Conservation (phyloP, 2,329 filamentous ascomycete genomes). For the Fusarium annulatum region DNA sequence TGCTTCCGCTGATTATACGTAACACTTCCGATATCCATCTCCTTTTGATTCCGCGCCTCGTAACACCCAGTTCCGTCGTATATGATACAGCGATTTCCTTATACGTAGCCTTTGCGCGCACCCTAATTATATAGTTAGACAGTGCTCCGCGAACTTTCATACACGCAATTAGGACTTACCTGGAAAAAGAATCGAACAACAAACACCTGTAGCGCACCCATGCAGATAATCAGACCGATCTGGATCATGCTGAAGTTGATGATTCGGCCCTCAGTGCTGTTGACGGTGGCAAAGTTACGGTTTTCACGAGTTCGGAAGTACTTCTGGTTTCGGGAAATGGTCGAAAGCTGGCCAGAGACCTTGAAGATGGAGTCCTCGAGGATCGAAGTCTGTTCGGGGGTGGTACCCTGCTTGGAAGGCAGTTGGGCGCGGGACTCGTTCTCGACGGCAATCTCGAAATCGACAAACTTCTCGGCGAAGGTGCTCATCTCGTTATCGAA, state of each 20-base stretch:
- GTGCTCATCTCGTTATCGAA: conserved; percentile 99
- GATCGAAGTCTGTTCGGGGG: conserved; percentile 86
- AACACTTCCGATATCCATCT: conserved; percentile 43
- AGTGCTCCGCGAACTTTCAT: background rate
- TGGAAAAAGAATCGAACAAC: conserved; percentile 99
- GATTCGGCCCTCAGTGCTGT: conserved; percentile 94
- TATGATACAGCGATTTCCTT: conserved; percentile 48
- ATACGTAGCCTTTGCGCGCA: conserved; percentile 76
- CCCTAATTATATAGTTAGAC: conserved; percentile 56
- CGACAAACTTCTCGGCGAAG: conserved; percentile 95
- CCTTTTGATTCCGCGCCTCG: conserved; percentile 48
- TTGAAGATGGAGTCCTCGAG: conserved; percentile 97
- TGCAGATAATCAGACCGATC: conserved; percentile 88
- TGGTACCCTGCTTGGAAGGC: conserved; percentile 87
- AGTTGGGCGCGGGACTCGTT: conserved; percentile 86
- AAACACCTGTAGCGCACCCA: conserved; percentile 97
- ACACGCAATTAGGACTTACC: conserved; percentile 55
- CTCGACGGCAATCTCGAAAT: conserved; percentile 97
- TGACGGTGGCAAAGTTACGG: conserved; percentile 97
- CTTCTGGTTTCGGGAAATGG: conserved; percentile 96
- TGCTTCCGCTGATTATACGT: conserved; percentile 47
- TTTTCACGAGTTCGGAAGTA: conserved; percentile 99
- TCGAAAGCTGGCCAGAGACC: conserved; percentile 90
- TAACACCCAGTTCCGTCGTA: conserved; percentile 43
- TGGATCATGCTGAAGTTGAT: conserved; percentile 98